Base-by-base conservation (phyloP, 2,329 filamentous ascomycete species). In the Fusarium armeniacum region DNA sequence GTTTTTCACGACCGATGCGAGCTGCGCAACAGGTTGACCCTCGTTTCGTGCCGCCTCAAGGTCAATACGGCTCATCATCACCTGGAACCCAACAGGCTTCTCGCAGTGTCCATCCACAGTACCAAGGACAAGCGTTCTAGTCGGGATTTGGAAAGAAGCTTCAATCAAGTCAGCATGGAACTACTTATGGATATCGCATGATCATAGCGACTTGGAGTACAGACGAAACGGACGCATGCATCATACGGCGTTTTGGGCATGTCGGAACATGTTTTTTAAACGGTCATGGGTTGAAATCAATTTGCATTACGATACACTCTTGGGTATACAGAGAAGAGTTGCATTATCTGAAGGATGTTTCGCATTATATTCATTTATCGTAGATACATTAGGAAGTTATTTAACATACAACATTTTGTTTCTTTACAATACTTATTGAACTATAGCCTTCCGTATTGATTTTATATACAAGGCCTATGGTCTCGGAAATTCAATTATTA, bases 81-180 rank as follows among this genome's bases (percentile, higher is more conserved):
- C 40, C 67, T 32, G 69, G 67, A 40, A 28, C 55, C 4, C 57
- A 58, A 40, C 76, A 73, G 50, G 45, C 62, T 12, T 59, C 65
- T 26, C 69, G 73, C 10, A 74, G 65, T 43, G 54, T 73, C 41
- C 73, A 76, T 26, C 75, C 74, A 4, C 77, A 76, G 20, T 78
- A 80, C 47, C 80, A 82, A 50, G 78, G 80, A 13, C 79, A 81
- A 52, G 78, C 78, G 16, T 80, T 80, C 54, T 81, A 72, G 61
- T 35, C 30, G 4, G 33, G 53, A 36, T 59, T 51, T 20, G 40
- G n/a, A 24, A 38, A 41, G 35, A 30, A n/a, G 24, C 16, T 45
- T 20, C 4, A 40, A 33, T 16, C 22, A 45, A 30, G 43, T 12
- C 10, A 50, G 4, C 28, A 30, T 45, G 38, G 20, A 18, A 41